Base-by-base conservation (phyloP, 257 asterid genomes). In the Dorcoceras hygrometricum region DNA sequence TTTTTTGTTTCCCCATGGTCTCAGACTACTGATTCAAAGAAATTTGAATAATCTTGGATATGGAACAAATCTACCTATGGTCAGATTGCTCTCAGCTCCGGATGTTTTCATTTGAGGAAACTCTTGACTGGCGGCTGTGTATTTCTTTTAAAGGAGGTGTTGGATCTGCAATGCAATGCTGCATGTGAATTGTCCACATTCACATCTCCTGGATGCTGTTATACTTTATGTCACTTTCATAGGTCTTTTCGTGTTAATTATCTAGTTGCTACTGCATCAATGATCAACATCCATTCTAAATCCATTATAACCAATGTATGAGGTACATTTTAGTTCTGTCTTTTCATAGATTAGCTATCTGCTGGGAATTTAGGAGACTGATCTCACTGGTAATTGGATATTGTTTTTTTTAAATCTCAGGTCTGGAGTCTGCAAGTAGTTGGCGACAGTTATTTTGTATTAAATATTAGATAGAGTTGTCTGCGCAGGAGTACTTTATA, bases 21-120 rank as follows among this genome's bases (percentile, higher is more conserved):
- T 25, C 78, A 83, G 88, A 80, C 55, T 57, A 29, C 65, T 66
- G 69, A 75, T 69, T 71, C 73, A 55, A 78, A 85, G 84, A 76
- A 70, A 36, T 36, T 36, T 67, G 59, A 73, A 77, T 64, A 74
- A 71, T 78, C 73, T 84, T 77, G 95, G 95, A 91, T 75, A 91
- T 91, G 98, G 98, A 89, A 90, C 86, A 81, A 82, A 75, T 82
- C 69, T 79, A 74, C 80, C 79, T 75, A 58, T 72, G 77, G 90
- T 78, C 95, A 70, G 81, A 82, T 76, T 77, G 77, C 81, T 74
- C 71, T 78, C 81, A 81, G 83, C 82, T 69, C 66, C 82, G 80
- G 58, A 74, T 67, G 71, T 82, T 83, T 63, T 80, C 87, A 68
- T 83, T 91, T 82, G 94, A 87, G 77, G 87, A 89, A 80, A 89